Evolutionary conservation across 225 moss, liverwort and hornwort genomes (phyloP).

Genomic region (Pleurozium schreberi): DNA sequence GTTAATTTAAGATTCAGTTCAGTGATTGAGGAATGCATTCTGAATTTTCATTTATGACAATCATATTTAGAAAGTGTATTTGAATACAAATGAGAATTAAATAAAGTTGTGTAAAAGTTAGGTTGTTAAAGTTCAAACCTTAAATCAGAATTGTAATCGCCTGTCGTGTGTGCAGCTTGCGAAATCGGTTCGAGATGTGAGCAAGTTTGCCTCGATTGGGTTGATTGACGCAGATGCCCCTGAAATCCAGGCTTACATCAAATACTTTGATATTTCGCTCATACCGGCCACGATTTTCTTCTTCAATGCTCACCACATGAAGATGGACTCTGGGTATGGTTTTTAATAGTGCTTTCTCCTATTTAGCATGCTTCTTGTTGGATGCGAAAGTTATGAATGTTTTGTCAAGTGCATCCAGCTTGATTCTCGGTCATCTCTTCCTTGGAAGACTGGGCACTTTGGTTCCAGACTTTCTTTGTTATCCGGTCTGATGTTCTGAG

Average conservation of each 20-base stretch:
- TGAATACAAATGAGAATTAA: neutral
- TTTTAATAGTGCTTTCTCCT: neutral
- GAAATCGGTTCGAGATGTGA: constrained; percentile 74
- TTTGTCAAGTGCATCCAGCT: neutral
- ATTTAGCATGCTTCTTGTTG: neutral
- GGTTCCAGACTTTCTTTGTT: neutral
- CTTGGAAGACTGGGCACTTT: neutral
- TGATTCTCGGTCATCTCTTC: neutral
- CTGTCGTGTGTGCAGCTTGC: constrained; percentile 50
- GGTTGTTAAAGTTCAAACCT: neutral
- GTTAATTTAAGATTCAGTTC: neutral
- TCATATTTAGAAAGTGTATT: neutral
- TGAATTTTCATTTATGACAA: too few relatives aligned
- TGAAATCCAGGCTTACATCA: constrained; percentile 73
- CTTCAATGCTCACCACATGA: constrained; percentile 99
- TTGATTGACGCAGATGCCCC: constrained; percentile 81
- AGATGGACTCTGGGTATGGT: constrained; percentile 91
- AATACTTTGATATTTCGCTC: constrained; percentile 81
- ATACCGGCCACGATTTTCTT: constrained; percentile 94
- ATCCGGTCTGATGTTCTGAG: neutral
- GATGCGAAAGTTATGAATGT: neutral
- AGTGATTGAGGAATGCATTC: neutral
- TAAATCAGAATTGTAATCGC: neutral
- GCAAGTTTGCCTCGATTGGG: constrained; percentile 80
- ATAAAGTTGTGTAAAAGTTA: neutral